Conservation (phyloP, 306 rosid genomes). For the Acmispon strigosus region DNA sequence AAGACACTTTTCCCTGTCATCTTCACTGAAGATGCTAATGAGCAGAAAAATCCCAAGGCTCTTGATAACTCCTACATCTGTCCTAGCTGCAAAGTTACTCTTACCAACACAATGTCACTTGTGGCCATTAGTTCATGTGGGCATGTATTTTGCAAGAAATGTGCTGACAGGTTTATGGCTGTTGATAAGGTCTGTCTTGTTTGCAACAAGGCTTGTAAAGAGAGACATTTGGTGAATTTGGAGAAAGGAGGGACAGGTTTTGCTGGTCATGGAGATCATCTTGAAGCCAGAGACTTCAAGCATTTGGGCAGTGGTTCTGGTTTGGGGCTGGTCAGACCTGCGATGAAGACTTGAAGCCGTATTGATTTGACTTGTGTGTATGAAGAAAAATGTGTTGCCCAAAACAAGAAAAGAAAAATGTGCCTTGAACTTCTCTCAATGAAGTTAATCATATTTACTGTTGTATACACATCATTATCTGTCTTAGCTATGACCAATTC, state of each 20-base stretch:
- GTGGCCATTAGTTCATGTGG: slow-evolving; percentile 92
- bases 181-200: slow-evolving; percentile 91
- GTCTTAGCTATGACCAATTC: neutral
- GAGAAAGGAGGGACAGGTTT: slow-evolving; percentile 91
- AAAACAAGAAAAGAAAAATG: slow-evolving; percentile 11
- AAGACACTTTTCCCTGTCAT: slow-evolving; percentile 73
- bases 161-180: slow-evolving; percentile 82
- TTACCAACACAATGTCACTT: slow-evolving; percentile 73
- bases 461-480: too few relatives aligned
- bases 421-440: neutral
- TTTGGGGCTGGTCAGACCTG: slow-evolving; percentile 87
- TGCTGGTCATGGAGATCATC: slow-evolving; percentile 82
- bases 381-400: too few relatives aligned
- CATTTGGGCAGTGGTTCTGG: slow-evolving; percentile 99
- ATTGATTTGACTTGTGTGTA: neutral
- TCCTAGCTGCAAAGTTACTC: slow-evolving; percentile 93
- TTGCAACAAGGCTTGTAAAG: slow-evolving; percentile 81
- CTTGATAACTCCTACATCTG: slow-evolving; percentile 65
- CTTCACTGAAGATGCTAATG: slow-evolving; percentile 73
- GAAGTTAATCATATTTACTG: too few relatives aligned
- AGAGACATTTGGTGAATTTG: slow-evolving; percentile 68
- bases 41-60: slow-evolving; percentile 51
- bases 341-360: slow-evolving; percentile 56
- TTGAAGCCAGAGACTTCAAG: slow-evolving; percentile 86
- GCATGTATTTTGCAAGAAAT: slow-evolving; percentile 88